Evolutionary conservation across 2,329 filamentous ascomycete genomes (phyloP).

Genomic region (Alternaria conjuncta): DNA sequence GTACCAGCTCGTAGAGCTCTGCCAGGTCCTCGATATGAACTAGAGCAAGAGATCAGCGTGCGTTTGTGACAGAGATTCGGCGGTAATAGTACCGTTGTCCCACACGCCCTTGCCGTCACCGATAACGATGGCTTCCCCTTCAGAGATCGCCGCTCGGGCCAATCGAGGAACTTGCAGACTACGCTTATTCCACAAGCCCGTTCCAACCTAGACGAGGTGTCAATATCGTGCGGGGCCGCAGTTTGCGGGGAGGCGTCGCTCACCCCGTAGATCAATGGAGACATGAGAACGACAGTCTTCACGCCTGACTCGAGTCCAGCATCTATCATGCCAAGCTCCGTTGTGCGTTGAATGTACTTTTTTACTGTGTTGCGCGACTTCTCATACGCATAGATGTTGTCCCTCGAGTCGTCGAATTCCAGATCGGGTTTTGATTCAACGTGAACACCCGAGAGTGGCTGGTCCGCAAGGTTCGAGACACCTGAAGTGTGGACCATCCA

Average conservation of each 20-base stretch:
- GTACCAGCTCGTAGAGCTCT: not conserved
- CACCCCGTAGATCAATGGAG: slow-evolving; percentile 2
- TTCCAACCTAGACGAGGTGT: not conserved
- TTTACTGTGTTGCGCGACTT: not conserved
- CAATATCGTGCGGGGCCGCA: not conserved
- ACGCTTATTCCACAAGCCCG: slow-evolving; percentile 2
- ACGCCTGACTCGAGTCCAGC: not conserved
- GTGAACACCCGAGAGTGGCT: not conserved
- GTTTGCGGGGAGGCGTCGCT: not conserved
- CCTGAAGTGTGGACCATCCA: slow-evolving; percentile 5
- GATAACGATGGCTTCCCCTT: slow-evolving; percentile 1
- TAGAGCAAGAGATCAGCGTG: not conserved
- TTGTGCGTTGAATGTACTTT: not conserved
- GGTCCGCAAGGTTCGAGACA: slow-evolving; percentile 1
- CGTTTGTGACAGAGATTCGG: not conserved
- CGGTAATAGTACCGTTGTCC: not conserved
- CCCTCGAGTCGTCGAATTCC: not conserved
- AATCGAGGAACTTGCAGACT: slow-evolving; percentile 2
- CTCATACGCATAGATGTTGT: not conserved
- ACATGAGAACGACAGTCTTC: slow-evolving; percentile 2
- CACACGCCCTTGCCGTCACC: not conserved
- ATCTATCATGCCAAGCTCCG: slow-evolving; percentile 1
- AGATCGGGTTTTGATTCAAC: not conserved
- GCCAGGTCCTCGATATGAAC: slow-evolving; percentile 3
- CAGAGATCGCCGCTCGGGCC: not conserved